phyloP scores from a whole-genome alignment of 2,329 filamentous ascomycete genomes.

The Aspergillus niger region DNA sequence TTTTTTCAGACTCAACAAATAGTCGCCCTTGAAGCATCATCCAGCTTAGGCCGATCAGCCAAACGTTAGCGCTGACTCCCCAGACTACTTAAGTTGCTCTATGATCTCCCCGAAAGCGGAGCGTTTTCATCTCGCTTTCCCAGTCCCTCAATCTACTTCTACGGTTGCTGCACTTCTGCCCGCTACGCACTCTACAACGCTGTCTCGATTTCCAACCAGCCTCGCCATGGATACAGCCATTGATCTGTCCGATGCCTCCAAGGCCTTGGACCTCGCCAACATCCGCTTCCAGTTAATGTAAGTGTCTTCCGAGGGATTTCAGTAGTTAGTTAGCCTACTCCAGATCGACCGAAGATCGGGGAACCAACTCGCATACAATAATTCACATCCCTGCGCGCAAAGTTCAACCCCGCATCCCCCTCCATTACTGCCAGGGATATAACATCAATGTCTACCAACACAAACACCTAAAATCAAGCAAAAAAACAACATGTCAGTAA shows the following conservation, averaged over 20 bases:
- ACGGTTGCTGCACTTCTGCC: neutral
- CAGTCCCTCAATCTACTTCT: neutral
- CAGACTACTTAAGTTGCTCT: neutral
- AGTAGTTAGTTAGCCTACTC: neutral
- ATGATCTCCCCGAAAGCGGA: constrained; percentile 1
- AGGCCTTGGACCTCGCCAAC: constrained; percentile 84
- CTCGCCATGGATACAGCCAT: constrained; percentile 81
- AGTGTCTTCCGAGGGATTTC: constrained; percentile 34
- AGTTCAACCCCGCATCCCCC: constrained; percentile 9
- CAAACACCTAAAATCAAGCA: neutral
- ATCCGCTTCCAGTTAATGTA: constrained; percentile 95
- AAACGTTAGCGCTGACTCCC: neutral
- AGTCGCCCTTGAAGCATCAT: too few relatives aligned
- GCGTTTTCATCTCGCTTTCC: neutral
- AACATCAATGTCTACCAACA: neutral
- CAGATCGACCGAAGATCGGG: neutral
- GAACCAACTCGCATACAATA: neutral
- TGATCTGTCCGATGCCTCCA: constrained; percentile 79
- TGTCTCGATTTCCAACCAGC: neutral
- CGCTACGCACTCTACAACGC: neutral
- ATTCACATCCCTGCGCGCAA: constrained; percentile 2
- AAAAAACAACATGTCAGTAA: neutral
- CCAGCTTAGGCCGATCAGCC: neutral
- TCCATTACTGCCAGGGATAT: neutral
- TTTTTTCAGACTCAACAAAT: neutral